phyloP scores from a whole-genome alignment of 169 alveolate genomes.

The Cyclospora cayetanensis region DNA sequence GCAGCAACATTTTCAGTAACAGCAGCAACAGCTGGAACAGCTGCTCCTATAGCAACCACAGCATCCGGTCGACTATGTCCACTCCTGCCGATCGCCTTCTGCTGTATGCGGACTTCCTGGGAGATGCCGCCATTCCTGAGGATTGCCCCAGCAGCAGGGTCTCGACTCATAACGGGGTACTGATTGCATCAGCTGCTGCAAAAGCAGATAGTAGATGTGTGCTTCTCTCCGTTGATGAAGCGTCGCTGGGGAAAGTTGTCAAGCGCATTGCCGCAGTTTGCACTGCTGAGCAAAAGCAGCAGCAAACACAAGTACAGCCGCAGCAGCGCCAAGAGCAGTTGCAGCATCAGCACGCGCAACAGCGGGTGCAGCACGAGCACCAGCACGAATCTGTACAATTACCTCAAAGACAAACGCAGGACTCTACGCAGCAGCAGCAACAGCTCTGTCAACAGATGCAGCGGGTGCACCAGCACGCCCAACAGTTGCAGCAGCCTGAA shows the following conservation, averaged over 20 bases:
- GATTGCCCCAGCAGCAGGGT: slow-evolving; percentile 36
- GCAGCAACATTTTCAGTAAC: slow-evolving; percentile 15
- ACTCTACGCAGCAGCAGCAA: too few species aligned
- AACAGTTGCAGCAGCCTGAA: too few species aligned
- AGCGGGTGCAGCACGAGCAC: neutral
- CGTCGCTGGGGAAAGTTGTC: slow-evolving; percentile 29
- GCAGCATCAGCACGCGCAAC: neutral
- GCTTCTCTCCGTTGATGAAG: slow-evolving; percentile 9
- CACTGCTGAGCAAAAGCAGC: neutral
- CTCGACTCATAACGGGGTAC: neutral
- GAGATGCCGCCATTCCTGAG: slow-evolving; percentile 29
- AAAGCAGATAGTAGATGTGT: neutral
- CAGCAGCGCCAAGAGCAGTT: neutral
- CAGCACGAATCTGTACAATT: too few species aligned
- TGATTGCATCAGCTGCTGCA: slow-evolving; percentile 32
- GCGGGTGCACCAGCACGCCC: neutral
- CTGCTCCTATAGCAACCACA: slow-evolving; percentile 51
- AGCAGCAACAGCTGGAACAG: slow-evolving; percentile 55
- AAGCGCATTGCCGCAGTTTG: neutral
- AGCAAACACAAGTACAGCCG: neutral
- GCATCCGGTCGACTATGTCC: slow-evolving; percentile 18
- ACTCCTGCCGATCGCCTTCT: neutral
- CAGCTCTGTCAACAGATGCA: neutral
- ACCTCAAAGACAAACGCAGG: too few species aligned
- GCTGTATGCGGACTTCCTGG: slow-evolving; percentile 33